These are phyloP conservation scores for Xylariaceae sp. DNA, from an alignment of 2,329 filamentous ascomycete species.

Conservation along the genomic window DNA sequence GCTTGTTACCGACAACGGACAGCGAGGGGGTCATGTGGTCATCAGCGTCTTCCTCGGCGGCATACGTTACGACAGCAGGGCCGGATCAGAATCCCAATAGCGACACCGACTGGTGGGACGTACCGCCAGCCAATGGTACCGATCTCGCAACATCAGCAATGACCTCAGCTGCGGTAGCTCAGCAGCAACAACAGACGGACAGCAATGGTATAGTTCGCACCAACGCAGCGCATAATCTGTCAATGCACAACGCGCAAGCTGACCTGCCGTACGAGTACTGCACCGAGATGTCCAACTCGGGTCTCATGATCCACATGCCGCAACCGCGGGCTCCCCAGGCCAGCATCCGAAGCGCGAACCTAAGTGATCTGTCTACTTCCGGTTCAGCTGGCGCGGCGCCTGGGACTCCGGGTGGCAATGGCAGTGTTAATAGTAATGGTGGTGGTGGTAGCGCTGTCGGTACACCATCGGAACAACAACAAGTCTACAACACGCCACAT, in stretches of 20 bases:
- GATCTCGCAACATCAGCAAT: too few relatives aligned
- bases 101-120: slow-evolving; percentile 31
- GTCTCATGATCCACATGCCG: slow-evolving; percentile 54
- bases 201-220: background rate
- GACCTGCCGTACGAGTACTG: slow-evolving; percentile 40
- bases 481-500: background rate
- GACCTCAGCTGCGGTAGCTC: slow-evolving; percentile 4
- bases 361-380: too few relatives aligned
- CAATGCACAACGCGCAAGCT: slow-evolving; percentile 39
- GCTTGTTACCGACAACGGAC: slow-evolving; percentile 26
- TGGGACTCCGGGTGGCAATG: too few relatives aligned
- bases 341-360: slow-evolving; percentile 34
- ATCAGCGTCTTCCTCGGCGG: slow-evolving; percentile 10
- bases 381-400: too few relatives aligned
- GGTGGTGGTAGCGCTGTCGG: too few relatives aligned
- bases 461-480: too few relatives aligned
- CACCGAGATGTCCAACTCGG: slow-evolving; percentile 36
- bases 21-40: slow-evolving; percentile 14
- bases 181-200: slow-evolving; percentile 1
- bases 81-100: slow-evolving; percentile 13
- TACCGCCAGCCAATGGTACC: too few relatives aligned
- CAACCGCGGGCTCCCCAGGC: slow-evolving; percentile 39
- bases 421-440: too few relatives aligned
- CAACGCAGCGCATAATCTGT: slow-evolving; percentile 36
- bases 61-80: slow-evolving; percentile 18